Conservation (phyloP, 2,329 filamentous ascomycete genomes). For the Diaporthe longicolla region DNA sequence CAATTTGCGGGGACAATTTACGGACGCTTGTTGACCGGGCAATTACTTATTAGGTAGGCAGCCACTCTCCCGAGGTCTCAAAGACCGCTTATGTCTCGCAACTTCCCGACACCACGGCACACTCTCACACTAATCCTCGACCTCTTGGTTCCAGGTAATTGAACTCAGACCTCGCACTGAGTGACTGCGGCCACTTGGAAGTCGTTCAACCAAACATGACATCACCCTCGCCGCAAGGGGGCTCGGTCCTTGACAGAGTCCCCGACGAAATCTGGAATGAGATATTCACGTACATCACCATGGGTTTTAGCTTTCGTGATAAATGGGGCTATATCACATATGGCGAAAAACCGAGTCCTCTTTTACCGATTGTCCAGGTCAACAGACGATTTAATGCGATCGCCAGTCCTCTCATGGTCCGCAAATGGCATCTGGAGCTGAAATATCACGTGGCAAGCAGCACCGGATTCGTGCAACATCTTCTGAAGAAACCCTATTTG, state of each 20-base stretch:
- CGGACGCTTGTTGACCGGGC: too few relatives aligned
- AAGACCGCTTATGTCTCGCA: too few relatives aligned
- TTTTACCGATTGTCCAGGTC: constrained; percentile 4
- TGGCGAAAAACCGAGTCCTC: not conserved
- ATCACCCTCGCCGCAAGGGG: not conserved
- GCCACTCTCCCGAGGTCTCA: too few relatives aligned
- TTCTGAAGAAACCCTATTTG: not conserved
- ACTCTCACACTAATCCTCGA: not conserved
- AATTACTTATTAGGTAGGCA: too few relatives aligned
- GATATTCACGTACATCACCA: not conserved
- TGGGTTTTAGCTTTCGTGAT: not conserved
- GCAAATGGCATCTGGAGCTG: not conserved
- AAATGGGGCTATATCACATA: not conserved
- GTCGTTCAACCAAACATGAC: not conserved
- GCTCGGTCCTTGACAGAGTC: not conserved
- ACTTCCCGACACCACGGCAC: too few relatives aligned
- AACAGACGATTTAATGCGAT: constrained; percentile 2
- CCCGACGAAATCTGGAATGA: not conserved
- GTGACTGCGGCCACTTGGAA: not conserved
- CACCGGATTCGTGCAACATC: not conserved
- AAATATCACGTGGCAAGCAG: not conserved
- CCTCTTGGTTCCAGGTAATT: not conserved
- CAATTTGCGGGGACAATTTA: too few relatives aligned
- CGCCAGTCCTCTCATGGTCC: constrained; percentile 5
- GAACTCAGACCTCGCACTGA: not conserved